Evolutionary conservation across 2,329 filamentous ascomycete genomes (phyloP).

Genomic region (Incumbomyces lentus): DNA sequence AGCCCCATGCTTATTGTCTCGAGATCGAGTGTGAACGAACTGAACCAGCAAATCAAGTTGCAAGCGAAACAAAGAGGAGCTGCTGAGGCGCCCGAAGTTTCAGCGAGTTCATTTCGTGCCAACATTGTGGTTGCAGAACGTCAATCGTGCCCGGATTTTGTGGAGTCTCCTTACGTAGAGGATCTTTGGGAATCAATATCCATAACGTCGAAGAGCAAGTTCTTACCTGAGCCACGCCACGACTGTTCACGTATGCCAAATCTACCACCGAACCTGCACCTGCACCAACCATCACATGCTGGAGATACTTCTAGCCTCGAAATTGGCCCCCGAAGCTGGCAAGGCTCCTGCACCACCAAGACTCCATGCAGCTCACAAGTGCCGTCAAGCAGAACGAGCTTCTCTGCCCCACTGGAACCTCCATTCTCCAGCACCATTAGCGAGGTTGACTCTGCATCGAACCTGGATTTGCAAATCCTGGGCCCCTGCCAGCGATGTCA

Average conservation of each 20-base stretch:
- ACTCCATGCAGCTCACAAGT: background rate
- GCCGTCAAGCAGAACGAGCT: background rate
- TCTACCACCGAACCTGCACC: too few species aligned
- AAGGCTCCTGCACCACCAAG: background rate
- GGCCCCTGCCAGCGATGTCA: constrained; percentile 83
- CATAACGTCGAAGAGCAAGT: constrained; percentile 43
- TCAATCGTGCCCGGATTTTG: constrained; percentile 5
- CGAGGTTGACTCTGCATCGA: background rate
- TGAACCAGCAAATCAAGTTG: constrained; percentile 63
- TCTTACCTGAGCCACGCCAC: background rate
- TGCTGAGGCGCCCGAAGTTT: constrained; percentile 40
- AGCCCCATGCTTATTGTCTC: constrained; percentile 84
- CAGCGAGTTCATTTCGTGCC: constrained; percentile 70
- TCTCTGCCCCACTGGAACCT: background rate
- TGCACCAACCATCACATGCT: background rate
- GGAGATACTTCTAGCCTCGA: background rate
- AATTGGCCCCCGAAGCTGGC: background rate
- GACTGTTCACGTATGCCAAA: background rate
- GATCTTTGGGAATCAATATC: constrained; percentile 62
- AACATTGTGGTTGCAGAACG: constrained; percentile 65
- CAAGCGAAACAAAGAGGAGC: constrained; percentile 42
- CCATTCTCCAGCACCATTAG: constrained; percentile 11
- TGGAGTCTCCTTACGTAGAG: constrained; percentile 59
- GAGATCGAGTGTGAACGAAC: constrained; percentile 61
- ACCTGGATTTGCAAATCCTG: constrained; percentile 46